phyloP scores from a whole-genome alignment of 176 grass and related monocot species.

The Pontederia crassipes region DNA sequence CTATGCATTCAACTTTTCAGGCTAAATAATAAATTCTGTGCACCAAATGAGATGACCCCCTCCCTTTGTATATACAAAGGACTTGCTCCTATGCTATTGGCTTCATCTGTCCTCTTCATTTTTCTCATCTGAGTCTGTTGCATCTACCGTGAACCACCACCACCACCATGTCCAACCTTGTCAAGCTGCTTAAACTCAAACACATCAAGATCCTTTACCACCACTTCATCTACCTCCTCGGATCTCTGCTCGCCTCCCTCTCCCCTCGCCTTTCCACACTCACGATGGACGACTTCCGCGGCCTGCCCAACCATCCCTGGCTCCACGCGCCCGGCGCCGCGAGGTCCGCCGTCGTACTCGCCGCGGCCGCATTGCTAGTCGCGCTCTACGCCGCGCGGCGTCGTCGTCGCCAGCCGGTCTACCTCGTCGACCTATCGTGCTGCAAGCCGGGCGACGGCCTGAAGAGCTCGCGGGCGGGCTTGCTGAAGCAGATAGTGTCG shows the following conservation, averaged over 20 bases:
- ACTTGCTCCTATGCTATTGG: no score
- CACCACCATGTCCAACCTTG: constrained; percentile 1
- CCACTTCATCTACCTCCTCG: constrained; percentile 17
- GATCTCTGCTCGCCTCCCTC: constrained; percentile 14
- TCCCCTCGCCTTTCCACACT: constrained; percentile 10
- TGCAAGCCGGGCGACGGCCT: constrained; percentile 30
- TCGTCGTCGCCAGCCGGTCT: constrained; percentile 45
- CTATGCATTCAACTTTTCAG: no score
- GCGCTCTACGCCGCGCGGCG: constrained; percentile 23
- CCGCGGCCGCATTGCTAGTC: background rate
- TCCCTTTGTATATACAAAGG: no score
- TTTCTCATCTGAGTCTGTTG: no score
- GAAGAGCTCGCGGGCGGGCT: constrained; percentile 46
- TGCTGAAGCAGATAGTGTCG: constrained; percentile 43
- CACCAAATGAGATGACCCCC: no score
- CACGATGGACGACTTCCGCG: constrained; percentile 1
- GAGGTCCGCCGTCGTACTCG: constrained; percentile 9
- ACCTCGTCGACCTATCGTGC: constrained; percentile 49
- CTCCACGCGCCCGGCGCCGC: background rate
- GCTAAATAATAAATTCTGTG: no score
- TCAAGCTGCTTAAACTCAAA: constrained; percentile 23
- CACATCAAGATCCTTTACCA: constrained; percentile 28
- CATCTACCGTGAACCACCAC: no score
- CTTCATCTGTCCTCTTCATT: no score
- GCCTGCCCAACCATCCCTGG: background rate